Conservation (phyloP, 2,329 filamentous ascomycete genomes). For the Penicillium sp. region DNA sequence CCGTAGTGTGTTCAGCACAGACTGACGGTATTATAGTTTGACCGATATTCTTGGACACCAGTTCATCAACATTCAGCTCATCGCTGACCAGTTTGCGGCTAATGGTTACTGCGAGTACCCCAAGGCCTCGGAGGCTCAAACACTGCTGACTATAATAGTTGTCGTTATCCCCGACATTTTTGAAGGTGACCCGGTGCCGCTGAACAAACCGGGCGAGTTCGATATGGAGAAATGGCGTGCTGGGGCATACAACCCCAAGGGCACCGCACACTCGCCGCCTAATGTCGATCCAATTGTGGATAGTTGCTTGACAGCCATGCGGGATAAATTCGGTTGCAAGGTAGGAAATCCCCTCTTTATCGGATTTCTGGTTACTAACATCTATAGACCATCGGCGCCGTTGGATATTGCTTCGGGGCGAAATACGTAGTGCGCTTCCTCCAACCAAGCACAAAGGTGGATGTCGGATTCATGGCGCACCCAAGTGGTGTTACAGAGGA, state of each 20-base stretch:
- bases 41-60: background rate
- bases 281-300: conserved; percentile 1
- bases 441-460: background rate
- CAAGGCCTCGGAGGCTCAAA: background rate
- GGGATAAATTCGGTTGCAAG: background rate
- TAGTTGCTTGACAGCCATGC: background rate
- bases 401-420: conserved; percentile 3
- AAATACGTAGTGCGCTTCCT: background rate
- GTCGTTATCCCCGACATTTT: background rate
- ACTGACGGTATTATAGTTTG: background rate
- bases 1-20: background rate
- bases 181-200: background rate
- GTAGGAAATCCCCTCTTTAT: background rate
- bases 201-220: background rate
- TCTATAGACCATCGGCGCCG: background rate
- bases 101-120: background rate
- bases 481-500: background rate
- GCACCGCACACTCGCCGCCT: background rate
- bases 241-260: background rate
- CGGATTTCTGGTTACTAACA: background rate
- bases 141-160: background rate
- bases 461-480: background rate
- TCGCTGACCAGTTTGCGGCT: background rate
- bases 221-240: conserved; percentile 2
- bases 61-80: background rate